Base-by-base conservation (phyloP, 371 early-diverging fungal species). In the Coemansia linderi region DNA sequence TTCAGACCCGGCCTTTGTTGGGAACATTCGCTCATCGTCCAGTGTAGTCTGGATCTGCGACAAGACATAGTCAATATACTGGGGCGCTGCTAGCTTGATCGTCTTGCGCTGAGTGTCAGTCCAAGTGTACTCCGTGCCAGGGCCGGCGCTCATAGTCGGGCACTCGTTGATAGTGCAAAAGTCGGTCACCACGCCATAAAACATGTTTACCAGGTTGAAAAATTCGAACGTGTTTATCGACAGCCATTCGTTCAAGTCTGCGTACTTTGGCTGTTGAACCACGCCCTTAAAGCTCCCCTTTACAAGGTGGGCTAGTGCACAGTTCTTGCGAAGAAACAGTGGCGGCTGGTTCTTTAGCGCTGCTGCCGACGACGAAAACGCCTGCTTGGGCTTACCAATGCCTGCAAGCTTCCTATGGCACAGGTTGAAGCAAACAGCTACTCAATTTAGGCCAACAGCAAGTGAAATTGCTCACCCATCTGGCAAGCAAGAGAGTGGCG, bases 181-280 rank as follows among this genome's bases (percentile, higher is more conserved):
- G 64, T 96, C 94, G 15, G 94, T 87, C 57, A 97, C 85, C 12
- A 94, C 87, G 44, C 92, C 92, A 79, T 95, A 96, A 72, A 96
- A 95, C 82, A 95, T 83, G 80, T 94, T 94, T 73, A 93, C 86
- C 70, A 93, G 90, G 85, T 93, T 92, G 87, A 95, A 95, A 78
- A 97, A 97, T 79, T 96, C 97, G 80, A 95, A 91, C 17, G 81
- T 91, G 84, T 94, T 95, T 68, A 91, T 89, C 3, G 95, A 93
- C 24, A 90, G 88, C 98, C 98, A 98, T 84, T 98, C 98, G 73
- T 95, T 92, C 31, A 83, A 69, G 73, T 98, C 96, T 15, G 96
- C 90, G 75, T 92, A 92, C 73, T 90, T 89, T 39, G 98, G 98
- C 66, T 94, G 83, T 44, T 88, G 89, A 15, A 92, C 91, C 50